phyloP scores from a whole-genome alignment of 768 basidiomycete species.

The Lactarius vividus region DNA sequence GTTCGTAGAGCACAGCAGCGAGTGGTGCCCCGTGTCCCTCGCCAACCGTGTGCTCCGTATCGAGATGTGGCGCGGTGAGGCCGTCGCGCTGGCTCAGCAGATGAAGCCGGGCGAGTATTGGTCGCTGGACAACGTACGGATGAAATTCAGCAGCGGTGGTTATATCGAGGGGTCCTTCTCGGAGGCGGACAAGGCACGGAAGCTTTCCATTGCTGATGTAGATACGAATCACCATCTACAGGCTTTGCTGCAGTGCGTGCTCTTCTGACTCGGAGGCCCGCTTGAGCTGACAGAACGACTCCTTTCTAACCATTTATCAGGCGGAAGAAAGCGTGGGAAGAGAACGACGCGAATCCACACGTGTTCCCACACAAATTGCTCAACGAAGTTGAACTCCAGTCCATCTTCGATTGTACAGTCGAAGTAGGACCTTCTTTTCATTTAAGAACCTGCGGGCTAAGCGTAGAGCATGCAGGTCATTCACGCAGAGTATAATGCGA shows the following conservation, averaged over 20 bases:
- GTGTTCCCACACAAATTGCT: slow-evolving; percentile 26
- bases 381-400: slow-evolving; percentile 14
- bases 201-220: slow-evolving; percentile 16
- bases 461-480: slow-evolving; percentile 16
- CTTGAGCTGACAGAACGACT: not conserved
- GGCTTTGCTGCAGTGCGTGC: slow-evolving; percentile 23
- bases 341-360: slow-evolving; percentile 23
- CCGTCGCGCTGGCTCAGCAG: slow-evolving; percentile 14
- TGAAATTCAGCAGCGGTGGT: slow-evolving; percentile 19
- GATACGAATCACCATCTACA: slow-evolving; percentile 11
- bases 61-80: slow-evolving; percentile 28
- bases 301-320: slow-evolving; percentile 2
- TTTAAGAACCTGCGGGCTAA: not conserved
- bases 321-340: slow-evolving; percentile 28
- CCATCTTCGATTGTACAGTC: slow-evolving; percentile 26
- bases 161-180: slow-evolving; percentile 25
- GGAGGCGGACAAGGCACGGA: slow-evolving; percentile 23
- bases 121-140: slow-evolving; percentile 26
- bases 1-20: slow-evolving; percentile 9
- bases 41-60: slow-evolving; percentile 25
- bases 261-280: not conserved
- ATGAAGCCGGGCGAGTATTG: slow-evolving; percentile 30
- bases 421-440: slow-evolving; percentile 15
- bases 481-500: slow-evolving; percentile 17
- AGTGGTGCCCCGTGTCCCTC: slow-evolving; percentile 24